phyloP scores from a whole-genome alignment of 768 basidiomycete genomes.

The Mycena galopus region DNA sequence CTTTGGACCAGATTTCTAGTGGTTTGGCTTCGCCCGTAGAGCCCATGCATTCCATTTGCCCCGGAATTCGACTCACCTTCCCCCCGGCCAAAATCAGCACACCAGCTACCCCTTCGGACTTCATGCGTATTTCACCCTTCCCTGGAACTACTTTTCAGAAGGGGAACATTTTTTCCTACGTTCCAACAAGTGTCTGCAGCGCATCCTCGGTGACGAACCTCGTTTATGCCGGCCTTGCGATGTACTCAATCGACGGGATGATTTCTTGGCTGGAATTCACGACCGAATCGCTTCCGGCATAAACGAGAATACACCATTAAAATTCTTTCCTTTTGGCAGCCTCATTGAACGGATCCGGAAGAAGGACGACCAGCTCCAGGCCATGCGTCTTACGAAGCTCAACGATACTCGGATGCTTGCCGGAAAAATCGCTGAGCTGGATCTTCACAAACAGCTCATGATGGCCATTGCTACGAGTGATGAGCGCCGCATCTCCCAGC shows the following conservation, averaged over 20 bases:
- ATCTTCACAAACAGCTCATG: slow-evolving; percentile 34
- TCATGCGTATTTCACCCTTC: too few relatives aligned
- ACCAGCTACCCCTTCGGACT: too few relatives aligned
- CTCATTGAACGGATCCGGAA: slow-evolving; percentile 9
- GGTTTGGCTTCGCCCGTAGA: too few relatives aligned
- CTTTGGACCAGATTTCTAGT: neutral
- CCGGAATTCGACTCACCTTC: too few relatives aligned
- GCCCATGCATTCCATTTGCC: too few relatives aligned
- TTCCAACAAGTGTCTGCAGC: too few relatives aligned
- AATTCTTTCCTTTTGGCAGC: slow-evolving; percentile 27
- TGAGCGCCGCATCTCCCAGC: slow-evolving; percentile 29
- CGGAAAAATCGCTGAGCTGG: neutral
- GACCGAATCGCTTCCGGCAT: slow-evolving; percentile 20
- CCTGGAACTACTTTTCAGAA: too few relatives aligned
- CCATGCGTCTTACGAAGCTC: slow-evolving; percentile 15
- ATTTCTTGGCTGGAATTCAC: slow-evolving; percentile 22
- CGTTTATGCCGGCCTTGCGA: too few relatives aligned
- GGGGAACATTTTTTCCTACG: too few relatives aligned
- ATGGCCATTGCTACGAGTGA: slow-evolving; percentile 31
- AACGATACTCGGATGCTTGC: slow-evolving; percentile 19
- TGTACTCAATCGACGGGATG: too few relatives aligned
- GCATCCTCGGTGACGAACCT: too few relatives aligned
- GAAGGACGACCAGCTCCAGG: slow-evolving; percentile 17
- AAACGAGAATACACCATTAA: slow-evolving; percentile 11
- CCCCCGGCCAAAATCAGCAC: too few relatives aligned